Base-by-base conservation (phyloP, 805 yeast species). In the Yamadazyma paraphyllophila region DNA sequence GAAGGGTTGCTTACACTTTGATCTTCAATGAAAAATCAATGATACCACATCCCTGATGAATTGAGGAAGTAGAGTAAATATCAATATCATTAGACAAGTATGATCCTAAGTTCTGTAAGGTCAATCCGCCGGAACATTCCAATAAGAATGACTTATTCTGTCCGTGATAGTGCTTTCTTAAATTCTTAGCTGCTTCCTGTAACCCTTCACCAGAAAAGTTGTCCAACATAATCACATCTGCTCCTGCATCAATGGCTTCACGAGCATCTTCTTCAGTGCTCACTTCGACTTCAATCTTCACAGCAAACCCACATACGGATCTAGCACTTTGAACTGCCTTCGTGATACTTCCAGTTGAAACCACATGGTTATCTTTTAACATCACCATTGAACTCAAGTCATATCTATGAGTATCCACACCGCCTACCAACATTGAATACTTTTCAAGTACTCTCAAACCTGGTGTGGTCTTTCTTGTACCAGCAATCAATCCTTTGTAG, bases 381-480 rank as follows among this genome's bases (percentile, higher is more conserved):
- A 92, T 91, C 2, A 92, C 91, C 98, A 91, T 91, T 1, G 94
- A 80, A 37, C 94, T 83, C 46, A 91, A 77, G 61, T 92, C 97
- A 60, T 88, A 88, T 52, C 98, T 76, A 64, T 91, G 98, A 45
- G 94, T 78, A 61, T 91, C 98, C 45, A 88, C 86, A 2, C 97
- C 97, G 27, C 97, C 98, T 8, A 91, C 95, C 27, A 88, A 69
- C 98, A 91, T 92, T 17, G 96, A 85, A 66, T 91, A 91, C 63
- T 91, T 91, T 61, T 91, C 98, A 47, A 92, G 67, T 36, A 83
- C 72, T 58, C 98, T 80, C 51, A 91, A 76, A 0, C 98, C 98
- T 0, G 98, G 98, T 0, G 98, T 92, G n/a, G 97, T 92, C 67
- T 91, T 91, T 61, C 98, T 79, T 1, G 98, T 91, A 6, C 97